Evolutionary conservation across 495 filamentous ascomycete genomes (phyloP), one percentile per base, ranked within the genome.

Genomic region (Neurospora africana): DNA sequence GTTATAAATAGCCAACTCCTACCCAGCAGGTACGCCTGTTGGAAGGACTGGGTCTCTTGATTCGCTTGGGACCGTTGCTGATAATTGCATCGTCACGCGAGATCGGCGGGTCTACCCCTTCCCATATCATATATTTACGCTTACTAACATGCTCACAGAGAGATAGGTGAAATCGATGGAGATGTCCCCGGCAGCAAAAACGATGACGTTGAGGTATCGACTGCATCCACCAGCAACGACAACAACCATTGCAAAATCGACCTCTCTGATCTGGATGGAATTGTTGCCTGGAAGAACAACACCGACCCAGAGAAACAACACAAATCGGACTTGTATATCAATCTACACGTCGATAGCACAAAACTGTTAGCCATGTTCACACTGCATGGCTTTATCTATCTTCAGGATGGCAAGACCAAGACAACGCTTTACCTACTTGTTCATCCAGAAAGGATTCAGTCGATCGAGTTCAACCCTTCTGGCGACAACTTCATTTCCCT

Each of bases 381-480:
- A 2, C n/a, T 72, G 30, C 39, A 68, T n/a, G 61, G 70, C 3
- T 72, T 10, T 33, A 11, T 68, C 9, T 27, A 5, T 68, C 61
- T 68, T 37, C 47, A 68, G 23, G 15, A 41, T n/a, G 5, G 37
- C 70, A 68, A 72, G 33, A 36, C 21, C 21, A 47, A 72, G 35
- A 2, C 44, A 15, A 38, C 13, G 6, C 13, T 72, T 33, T 7
- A 19, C 7, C 36, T 72, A 1, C 37, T 69, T 6, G 4, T 72
- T 5, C 7, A 72, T 43, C 71, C 71, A 69, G 71, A 72, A 44
- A 17, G 4, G 9, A 44, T 69, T 11, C 71, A 69, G 21, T 72
- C 58, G 8, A 68, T 72, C 40, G 19, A 38, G 6, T 38, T 37
- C 11, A n/a, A n/a, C n/a, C n/a, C n/a, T n/a, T n/a, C n/a, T n/a